A percentile compares a stretch with the other conserved stretches of the same genome.
Evolutionary conservation across 2,329 filamentous ascomycete genomes (phyloP).

Genomic region (Colletotrichum neosansevieriae): DNA sequence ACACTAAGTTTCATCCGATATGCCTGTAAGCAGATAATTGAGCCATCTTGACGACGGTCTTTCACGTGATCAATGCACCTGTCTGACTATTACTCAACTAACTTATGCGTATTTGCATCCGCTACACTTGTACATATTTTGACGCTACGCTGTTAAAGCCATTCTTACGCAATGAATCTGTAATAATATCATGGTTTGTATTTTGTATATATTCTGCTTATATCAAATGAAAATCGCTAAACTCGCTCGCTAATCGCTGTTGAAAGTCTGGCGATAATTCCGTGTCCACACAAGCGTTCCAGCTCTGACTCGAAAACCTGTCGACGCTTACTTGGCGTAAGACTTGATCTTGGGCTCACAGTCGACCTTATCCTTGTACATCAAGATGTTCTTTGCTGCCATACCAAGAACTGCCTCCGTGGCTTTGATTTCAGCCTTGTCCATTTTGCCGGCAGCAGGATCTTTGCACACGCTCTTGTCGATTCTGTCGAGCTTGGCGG

Average conservation of each 20-base stretch:
- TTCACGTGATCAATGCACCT: no score
- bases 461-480: slow-evolving; percentile 21
- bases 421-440: slow-evolving; percentile 1
- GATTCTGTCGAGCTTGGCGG: slow-evolving; percentile 18
- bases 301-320: neutral
- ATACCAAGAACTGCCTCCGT: slow-evolving; percentile 11
- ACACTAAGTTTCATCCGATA: no score
- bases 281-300: neutral
- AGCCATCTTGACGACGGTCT: no score
- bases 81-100: no score
- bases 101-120: no score
- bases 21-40: no score
- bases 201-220: neutral
- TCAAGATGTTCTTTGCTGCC: slow-evolving; percentile 4
- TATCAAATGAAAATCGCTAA: neutral
- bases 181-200: no score
- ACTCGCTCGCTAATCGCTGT: neutral
- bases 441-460: slow-evolving; percentile 18
- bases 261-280: neutral
- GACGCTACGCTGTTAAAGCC: fast-evolving
- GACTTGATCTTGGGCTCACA: slow-evolving; percentile 19
- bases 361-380: slow-evolving; percentile 19
- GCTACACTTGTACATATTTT: no score
- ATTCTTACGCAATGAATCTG: no score
- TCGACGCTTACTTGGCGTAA: neutral